Evolutionary conservation across 805 yeast species (phyloP).

Genomic region (Hanseniaspora taiwanica): DNA sequence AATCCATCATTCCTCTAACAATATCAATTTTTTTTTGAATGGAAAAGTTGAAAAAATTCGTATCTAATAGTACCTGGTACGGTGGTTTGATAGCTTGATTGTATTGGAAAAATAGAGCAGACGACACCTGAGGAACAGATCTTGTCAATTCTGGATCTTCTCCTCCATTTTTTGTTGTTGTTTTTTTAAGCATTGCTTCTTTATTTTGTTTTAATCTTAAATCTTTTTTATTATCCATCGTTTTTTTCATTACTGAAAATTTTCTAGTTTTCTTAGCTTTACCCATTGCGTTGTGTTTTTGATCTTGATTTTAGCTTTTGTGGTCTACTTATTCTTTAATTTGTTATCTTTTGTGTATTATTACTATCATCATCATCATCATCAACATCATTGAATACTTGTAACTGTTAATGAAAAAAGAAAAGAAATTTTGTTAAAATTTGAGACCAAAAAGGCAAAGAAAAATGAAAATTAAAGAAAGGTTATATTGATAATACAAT

Average conservation of each 20-base stretch:
- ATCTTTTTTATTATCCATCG: conserved; percentile 56
- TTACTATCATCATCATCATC: neutral
- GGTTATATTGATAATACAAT: too few relatives aligned
- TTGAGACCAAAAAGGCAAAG: neutral
- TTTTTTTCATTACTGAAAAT: conserved; percentile 85
- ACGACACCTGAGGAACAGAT: conserved; percentile 84
- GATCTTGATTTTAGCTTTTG: neutral
- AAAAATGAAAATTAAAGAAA: too few relatives aligned
- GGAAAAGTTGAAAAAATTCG: conserved; percentile 92
- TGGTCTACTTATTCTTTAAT: neutral
- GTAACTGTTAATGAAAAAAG: too few relatives aligned
- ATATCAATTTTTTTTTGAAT: conserved; percentile 91
- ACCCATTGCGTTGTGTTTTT: conserved; percentile 45
- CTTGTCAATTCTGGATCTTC: conserved; percentile 69
- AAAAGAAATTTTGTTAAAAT: too few relatives aligned
- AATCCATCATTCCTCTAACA: conserved; percentile 95
- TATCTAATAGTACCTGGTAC: conserved; percentile 88
- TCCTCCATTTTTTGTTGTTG: conserved; percentile 25
- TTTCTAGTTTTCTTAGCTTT: conserved; percentile 94
- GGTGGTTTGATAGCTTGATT: conserved; percentile 96
- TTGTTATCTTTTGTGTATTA: neutral
- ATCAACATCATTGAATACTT: too few relatives aligned
- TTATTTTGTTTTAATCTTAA: conserved; percentile 35
- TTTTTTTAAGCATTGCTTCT: conserved; percentile 26
- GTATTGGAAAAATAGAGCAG: conserved; percentile 88